Conservation (phyloP, 139 green algal species). For the Tetradesmus lagerheimii region DNA sequence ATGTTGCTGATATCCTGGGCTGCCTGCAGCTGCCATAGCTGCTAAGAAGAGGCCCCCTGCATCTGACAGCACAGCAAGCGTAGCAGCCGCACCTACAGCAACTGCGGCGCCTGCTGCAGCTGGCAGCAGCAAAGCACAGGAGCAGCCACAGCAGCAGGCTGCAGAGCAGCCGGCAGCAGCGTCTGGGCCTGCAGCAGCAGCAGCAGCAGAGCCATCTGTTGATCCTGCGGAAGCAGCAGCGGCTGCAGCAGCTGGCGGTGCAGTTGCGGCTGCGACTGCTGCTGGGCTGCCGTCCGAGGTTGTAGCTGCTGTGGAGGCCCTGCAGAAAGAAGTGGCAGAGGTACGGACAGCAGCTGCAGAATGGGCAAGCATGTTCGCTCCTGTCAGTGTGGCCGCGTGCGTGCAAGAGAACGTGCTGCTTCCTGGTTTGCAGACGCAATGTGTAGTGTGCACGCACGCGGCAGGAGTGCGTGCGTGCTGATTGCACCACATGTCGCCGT, state of each 20-base stretch:
- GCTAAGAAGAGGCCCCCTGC: not conserved
- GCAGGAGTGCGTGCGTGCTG: no score
- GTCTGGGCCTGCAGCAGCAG: not conserved
- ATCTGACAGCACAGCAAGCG: not conserved
- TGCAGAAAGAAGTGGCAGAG: constrained; percentile 20
- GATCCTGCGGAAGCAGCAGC: not conserved
- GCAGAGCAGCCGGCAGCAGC: not conserved
- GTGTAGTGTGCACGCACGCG: no score
- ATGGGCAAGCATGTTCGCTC: not conserved
- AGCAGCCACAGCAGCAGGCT: not conserved
- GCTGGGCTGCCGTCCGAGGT: not conserved
- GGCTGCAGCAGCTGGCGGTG: not conserved
- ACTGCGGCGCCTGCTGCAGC: not conserved
- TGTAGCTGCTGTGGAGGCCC: not conserved
- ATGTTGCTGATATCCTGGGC: no score
- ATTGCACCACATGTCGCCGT: not conserved
- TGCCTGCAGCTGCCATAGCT: not conserved
- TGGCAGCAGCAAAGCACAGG: not conserved
- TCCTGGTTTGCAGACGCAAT: not conserved
- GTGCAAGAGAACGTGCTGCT: not conserved
- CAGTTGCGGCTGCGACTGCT: not conserved
- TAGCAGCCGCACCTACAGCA: not conserved
- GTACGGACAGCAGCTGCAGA: not conserved
- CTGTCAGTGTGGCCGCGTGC: not conserved
- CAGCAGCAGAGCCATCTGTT: not conserved